Evolutionary conservation across 768 basidiomycete genomes (phyloP).

Genomic region (Boletus pseudo-olivaceus): DNA sequence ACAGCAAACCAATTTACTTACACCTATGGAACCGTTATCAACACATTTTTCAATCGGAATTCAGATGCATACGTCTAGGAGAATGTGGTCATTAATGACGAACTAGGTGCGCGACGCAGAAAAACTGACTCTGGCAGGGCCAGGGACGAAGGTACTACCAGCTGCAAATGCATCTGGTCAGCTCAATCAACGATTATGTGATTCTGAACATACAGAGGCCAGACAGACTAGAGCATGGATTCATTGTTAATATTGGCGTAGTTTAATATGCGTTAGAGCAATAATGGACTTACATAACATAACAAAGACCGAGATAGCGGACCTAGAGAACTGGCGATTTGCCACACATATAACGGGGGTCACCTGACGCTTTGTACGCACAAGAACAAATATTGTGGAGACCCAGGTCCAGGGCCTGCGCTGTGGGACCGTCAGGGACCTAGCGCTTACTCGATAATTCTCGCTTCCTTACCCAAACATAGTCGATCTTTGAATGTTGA

Average conservation of each 20-base stretch:
- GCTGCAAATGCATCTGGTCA: not conserved
- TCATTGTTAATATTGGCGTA: not conserved
- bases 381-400: constrained; percentile 4
- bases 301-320: constrained; percentile 3
- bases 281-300: not conserved
- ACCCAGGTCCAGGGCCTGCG: constrained; percentile 4
- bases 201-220: not conserved
- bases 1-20: not conserved
- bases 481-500: constrained; percentile 7
- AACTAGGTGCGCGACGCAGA: not conserved
- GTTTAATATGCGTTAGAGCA: not conserved
- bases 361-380: not conserved
- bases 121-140: not conserved
- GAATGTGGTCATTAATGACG: not conserved
- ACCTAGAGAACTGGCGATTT: not conserved
- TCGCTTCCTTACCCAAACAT: constrained; percentile 9
- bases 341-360: not conserved
- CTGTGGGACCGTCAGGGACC: not conserved
- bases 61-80: not conserved
- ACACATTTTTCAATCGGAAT: too few relatives aligned
- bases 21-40: not conserved
- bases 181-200: not conserved
- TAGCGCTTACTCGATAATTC: not conserved
- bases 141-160: not conserved
- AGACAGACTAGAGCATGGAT: not conserved